A percentile compares a stretch with the other conserved stretches of the same genome.
These are phyloP conservation scores for Zymoseptoria tritici DNA, from an alignment of 2,329 filamentous ascomycete genomes.

Conservation along the genomic window DNA sequence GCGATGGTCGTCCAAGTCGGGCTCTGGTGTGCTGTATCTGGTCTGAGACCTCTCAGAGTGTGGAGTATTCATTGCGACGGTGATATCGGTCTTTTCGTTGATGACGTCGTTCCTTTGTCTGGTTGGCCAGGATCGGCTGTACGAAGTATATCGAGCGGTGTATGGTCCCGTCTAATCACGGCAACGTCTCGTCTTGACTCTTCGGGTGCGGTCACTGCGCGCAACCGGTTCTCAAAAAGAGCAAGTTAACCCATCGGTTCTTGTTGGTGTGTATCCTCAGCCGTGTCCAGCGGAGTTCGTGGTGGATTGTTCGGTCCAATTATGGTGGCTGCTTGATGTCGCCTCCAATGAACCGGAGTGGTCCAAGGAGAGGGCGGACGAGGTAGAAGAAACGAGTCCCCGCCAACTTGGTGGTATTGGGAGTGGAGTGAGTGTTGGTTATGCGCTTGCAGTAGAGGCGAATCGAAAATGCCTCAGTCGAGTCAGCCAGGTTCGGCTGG, in stretches of 20 bases:
- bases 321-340: constrained; percentile 92
- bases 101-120: background rate
- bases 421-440: constrained; percentile 28
- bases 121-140: background rate
- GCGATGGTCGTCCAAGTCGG: constrained; percentile 82
- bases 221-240: background rate
- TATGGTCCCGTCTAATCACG: background rate
- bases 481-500: constrained; percentile 13
- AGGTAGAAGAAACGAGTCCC: constrained; percentile 69
- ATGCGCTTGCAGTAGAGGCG: constrained; percentile 7
- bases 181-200: constrained; percentile 1
- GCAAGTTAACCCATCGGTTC: constrained; percentile 27
- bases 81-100: background rate
- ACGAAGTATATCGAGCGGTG: background rate
- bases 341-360: constrained; percentile 94
- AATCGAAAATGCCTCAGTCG: constrained; percentile 15
- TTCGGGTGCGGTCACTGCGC: background rate
- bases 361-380: constrained; percentile 84
- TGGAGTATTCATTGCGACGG: constrained; percentile 43
- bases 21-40: constrained; percentile 62
- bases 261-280: constrained; percentile 1
- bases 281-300: constrained; percentile 6
- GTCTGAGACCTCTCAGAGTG: constrained; percentile 60
- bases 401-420: constrained; percentile 84
- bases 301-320: constrained; percentile 48